Evolutionary conservation across 2,329 filamentous ascomycete species (phyloP).

Genomic region (Phyllosticta citribraziliensis): DNA sequence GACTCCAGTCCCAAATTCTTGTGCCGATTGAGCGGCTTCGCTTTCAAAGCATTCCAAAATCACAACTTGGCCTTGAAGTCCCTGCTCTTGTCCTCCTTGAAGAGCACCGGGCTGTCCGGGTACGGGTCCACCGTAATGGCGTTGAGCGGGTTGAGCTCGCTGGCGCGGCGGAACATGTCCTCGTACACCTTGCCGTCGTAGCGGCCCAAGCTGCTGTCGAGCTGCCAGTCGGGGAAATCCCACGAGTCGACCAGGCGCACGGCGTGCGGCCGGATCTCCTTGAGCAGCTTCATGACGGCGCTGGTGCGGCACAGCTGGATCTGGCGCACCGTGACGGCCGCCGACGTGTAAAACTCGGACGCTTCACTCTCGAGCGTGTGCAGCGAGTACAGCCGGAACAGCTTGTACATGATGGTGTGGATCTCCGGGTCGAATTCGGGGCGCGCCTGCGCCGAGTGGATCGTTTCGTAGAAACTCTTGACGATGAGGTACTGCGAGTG

Average conservation of each 20-base stretch:
- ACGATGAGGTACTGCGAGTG: conserved; percentile 70
- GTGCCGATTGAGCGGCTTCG: not conserved
- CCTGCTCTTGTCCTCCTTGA: conserved; percentile 40
- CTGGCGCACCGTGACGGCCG: conserved; percentile 61
- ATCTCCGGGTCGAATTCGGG: conserved; percentile 49
- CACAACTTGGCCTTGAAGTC: conserved; percentile 8
- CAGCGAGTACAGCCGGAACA: conserved; percentile 57
- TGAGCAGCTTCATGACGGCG: conserved; percentile 58
- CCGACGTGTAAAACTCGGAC: conserved; percentile 61
- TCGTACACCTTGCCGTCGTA: conserved; percentile 69
- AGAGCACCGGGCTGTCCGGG: conserved; percentile 50
- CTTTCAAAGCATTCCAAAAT: not conserved
- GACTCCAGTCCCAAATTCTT: not conserved
- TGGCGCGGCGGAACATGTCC: conserved; percentile 64
- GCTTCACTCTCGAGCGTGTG: conserved; percentile 60
- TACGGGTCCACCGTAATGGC: conserved; percentile 63
- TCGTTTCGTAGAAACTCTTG: conserved; percentile 66
- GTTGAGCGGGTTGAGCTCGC: conserved; percentile 64
- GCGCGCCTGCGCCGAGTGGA: conserved; percentile 46
- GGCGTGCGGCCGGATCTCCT: conserved; percentile 64
- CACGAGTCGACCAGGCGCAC: conserved; percentile 62
- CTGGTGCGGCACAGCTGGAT: conserved; percentile 60
- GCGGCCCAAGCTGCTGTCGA: conserved; percentile 60
- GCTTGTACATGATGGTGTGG: conserved; percentile 49
- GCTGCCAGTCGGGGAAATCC: conserved; percentile 70